These are phyloP conservation scores for Cryptococcus hybrid DNA, from an alignment of 1,284 basidiomycete genomes.

Conservation along the genomic window DNA sequence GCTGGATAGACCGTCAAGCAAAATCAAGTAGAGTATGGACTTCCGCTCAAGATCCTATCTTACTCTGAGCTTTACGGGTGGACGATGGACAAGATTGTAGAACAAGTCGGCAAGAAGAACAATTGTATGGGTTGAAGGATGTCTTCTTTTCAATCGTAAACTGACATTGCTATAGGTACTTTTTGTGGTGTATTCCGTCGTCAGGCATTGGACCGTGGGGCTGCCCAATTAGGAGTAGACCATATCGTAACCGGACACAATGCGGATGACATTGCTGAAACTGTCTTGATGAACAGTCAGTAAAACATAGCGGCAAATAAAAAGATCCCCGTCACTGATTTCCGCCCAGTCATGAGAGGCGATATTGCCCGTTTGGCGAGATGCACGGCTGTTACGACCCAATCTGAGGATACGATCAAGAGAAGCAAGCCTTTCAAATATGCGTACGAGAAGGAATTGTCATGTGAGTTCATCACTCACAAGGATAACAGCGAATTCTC, in stretches of 20 bases:
- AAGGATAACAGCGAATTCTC: background rate
- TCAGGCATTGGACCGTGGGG: slow-evolving; percentile 94
- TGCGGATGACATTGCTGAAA: slow-evolving; percentile 98
- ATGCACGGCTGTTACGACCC: slow-evolving; percentile 91
- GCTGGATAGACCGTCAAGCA: slow-evolving; percentile 83
- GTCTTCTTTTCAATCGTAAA: background rate
- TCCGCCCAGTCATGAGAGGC: slow-evolving; percentile 79
- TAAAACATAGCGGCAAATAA: slow-evolving; percentile 8
- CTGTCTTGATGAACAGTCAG: slow-evolving; percentile 96
- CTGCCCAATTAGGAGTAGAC: slow-evolving; percentile 82
- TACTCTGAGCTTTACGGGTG: slow-evolving; percentile 98
- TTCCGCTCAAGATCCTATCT: slow-evolving; percentile 93
- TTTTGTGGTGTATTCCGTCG: slow-evolving; percentile 98
- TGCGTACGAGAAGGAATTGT: slow-evolving; percentile 99
- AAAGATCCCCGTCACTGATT: background rate
- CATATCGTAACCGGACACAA: slow-evolving; percentile 99
- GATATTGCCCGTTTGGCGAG: slow-evolving; percentile 92
- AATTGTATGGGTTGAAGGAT: slow-evolving; percentile 62
- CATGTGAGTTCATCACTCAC: slow-evolving; percentile 60
- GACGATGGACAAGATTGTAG: slow-evolving; percentile 98
- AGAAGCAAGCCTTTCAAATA: slow-evolving; percentile 99
- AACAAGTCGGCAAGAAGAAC: slow-evolving; percentile 92
- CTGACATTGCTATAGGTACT: slow-evolving; percentile 55
- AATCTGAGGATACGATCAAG: slow-evolving; percentile 91
- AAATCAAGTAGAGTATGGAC: slow-evolving; percentile 91